Evolutionary conservation across 2,329 filamentous ascomycete species (phyloP).

Genomic region (Talaromyces sp.): DNA sequence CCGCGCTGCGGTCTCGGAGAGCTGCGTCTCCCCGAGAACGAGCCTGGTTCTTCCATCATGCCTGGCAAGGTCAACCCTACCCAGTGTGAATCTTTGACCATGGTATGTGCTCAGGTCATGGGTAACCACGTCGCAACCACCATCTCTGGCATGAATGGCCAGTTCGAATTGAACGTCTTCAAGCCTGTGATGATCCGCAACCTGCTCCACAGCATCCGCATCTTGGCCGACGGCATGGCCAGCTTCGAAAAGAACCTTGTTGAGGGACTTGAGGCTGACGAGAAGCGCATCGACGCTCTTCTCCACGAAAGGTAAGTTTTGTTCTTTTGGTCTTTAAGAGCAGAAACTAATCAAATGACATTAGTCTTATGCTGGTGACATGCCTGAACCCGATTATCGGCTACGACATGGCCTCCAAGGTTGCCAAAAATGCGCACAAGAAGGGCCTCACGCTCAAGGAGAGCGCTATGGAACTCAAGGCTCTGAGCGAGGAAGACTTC

Average conservation of each 20-base stretch:
- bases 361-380: conserved; percentile 92
- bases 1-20: conserved; percentile 94
- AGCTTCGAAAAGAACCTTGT: conserved; percentile 95
- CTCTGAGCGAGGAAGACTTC: conserved; percentile 82
- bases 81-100: conserved; percentile 94
- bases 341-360: not conserved
- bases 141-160: conserved; percentile 92
- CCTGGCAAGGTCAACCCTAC: conserved; percentile 99
- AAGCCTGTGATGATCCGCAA: conserved; percentile 96
- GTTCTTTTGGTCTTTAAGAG: not conserved
- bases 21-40: conserved; percentile 90
- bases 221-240: conserved; percentile 86
- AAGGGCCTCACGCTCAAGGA: conserved; percentile 92
- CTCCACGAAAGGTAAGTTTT: conserved; percentile 85
- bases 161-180: conserved; percentile 99
- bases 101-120: conserved; percentile 97
- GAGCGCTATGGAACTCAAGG: conserved; percentile 88
- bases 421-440: conserved; percentile 98
- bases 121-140: conserved; percentile 93
- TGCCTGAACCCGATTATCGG: conserved; percentile 97
- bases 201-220: conserved; percentile 82
- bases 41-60: conserved; percentile 98
- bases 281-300: conserved; percentile 82
- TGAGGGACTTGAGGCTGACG: conserved; percentile 81
- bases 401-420: conserved; percentile 95